Evolutionary conservation across 2,329 filamentous ascomycete species (phyloP), one percentile per base, ranked within the genome.

Genomic region (Stachybotrys chlorohalonatus): DNA sequence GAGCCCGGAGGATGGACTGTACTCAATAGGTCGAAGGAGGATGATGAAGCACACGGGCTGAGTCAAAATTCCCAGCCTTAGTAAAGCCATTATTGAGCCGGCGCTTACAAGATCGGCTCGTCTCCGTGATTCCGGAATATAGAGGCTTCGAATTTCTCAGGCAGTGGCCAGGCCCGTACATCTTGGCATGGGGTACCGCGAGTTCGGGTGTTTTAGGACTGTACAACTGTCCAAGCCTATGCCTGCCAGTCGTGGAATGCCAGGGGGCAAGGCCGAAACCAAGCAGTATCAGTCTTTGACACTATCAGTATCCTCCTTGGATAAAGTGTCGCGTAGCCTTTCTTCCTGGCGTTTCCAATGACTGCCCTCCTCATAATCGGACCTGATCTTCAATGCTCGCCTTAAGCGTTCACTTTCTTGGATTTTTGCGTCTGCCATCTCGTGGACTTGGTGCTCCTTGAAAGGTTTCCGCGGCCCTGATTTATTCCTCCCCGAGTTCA

Each of bases 381-480:
- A 86, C 66, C 85, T 85, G 64, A 97, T 95, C 52, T 91, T 92
- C 61, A 99, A 77, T 7, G 94, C 94, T 70, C 80, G 89, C 60
- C 93, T 78, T 68, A 99, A 75, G 63, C 89, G 82, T 73, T 97
- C 92, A 70, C 87, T 96, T 79, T 99, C 94, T 69, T 90, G 87
- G 62, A 95, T 93, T 80, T 99, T 99, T 57, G 93, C 94, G 65
- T 94, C 89, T 16, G 94, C 94, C 69, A 96, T 80, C 73, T 97
- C 94, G 75, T 99, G 94, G 17, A 97, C 91, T 73, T 97, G 90
- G 72, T 97, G 91, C 60, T 85, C 80, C 74, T 97, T 99, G 59
- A 97, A 79, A 9, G 82, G 80, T 53, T 68, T 73, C 54, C 72
- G 68, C n/a, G 66, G 70, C 30, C 68, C 72, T 54, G 63, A 68